Evolutionary conservation across 495 filamentous ascomycete genomes (phyloP).

Genomic region (Viridothelium virens): DNA sequence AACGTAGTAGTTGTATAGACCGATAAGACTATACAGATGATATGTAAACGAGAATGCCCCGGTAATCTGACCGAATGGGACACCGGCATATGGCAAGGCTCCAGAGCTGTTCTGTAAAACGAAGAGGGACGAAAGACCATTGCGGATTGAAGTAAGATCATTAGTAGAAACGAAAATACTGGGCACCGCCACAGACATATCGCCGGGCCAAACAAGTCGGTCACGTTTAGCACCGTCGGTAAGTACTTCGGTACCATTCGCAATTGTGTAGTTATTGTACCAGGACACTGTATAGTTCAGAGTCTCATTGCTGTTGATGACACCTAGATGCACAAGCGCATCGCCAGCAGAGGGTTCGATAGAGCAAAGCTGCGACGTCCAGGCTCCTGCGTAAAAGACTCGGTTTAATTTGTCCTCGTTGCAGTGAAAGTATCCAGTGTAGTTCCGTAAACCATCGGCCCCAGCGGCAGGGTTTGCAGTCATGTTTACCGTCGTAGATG

Average conservation of each 20-base stretch:
- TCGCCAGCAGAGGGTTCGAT: constrained; percentile 45
- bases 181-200: constrained; percentile 38
- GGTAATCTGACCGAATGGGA: constrained; percentile 17
- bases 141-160: constrained; percentile 40
- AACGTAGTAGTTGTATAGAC: constrained; percentile 32
- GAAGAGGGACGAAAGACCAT: constrained; percentile 42
- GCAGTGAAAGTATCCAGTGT: constrained; percentile 45
- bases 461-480: constrained; percentile 26
- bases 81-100: constrained; percentile 30
- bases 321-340: constrained; percentile 38
- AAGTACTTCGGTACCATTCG: constrained; percentile 38
- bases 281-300: constrained; percentile 26
- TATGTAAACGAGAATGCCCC: constrained; percentile 29
- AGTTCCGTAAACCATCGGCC: constrained; percentile 27
- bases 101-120: constrained; percentile 37
- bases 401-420: constrained; percentile 43
- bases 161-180: constrained; percentile 41
- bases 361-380: constrained; percentile 51
- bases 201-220: constrained; percentile 48
- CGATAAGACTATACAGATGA: constrained; percentile 34
- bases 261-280: constrained; percentile 38
- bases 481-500: constrained; percentile 23
- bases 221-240: constrained; percentile 52
- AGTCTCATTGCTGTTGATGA: constrained; percentile 17
- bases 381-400: constrained; percentile 59